Base-by-base conservation (phyloP, 2,329 filamentous ascomycete genomes). In the Ophiostoma populinum region DNA sequence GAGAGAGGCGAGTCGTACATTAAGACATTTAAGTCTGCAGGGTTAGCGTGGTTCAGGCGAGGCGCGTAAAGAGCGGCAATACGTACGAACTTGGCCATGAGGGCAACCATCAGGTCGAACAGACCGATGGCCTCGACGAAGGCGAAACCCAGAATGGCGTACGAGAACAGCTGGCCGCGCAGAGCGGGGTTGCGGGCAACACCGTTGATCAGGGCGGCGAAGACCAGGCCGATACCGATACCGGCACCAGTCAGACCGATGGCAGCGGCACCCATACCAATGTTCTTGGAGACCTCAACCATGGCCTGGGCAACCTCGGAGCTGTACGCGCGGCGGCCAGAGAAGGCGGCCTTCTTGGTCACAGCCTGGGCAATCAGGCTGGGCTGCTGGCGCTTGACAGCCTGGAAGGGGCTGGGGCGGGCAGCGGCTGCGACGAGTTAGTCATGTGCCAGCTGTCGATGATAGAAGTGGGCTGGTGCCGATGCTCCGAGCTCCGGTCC, bases 221-320 rank as follows among this genome's bases (percentile, higher is more conserved):
- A 92, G 58, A 92, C 82, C 58, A 87, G 75, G 71, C 82, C 82
- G 65, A 90, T 92, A 81, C 82, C 82, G 62, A 90, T 82, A 83
- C 81, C 80, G 57, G 80, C 79, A 78, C 79, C 79, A 58, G 79
- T 81, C 55, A 92, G 79, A 79, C 82, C 82, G 57, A 92, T 85
- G 67, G 82, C 82, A 55, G 82, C 82, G 52, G 75, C 68, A 63
- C 80, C 80, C 79, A 85, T 85, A 72, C 80, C 80, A 55, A 85
- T 61, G 76, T 85, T 85, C 74, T 83, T 80, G 63, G 80, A 85
- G 65, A 82, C 79, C 71, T 85, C 78, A 59, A 86, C 80, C 68
- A 86, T 77, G 62, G 80, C 80, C 61, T 79, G 70, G 65, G 80
- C 79, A 62, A 86, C 80, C 75, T 86, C 80, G 55, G 80, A 85